phyloP scores from a whole-genome alignment of 306 rosid genomes.

The Cercis canadensis region DNA sequence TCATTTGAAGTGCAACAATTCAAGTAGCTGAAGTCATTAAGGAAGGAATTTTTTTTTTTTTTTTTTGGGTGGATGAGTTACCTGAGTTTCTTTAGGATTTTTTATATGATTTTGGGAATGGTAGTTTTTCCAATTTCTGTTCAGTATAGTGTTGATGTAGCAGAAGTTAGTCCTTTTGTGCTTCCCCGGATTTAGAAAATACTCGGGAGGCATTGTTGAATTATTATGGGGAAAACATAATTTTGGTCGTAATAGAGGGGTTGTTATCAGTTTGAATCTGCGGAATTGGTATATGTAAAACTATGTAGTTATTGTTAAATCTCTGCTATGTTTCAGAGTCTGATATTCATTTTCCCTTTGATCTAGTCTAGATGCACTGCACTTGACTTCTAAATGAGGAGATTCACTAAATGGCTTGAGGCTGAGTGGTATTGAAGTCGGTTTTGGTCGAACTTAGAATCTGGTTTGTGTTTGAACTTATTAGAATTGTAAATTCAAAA shows the following conservation, averaged over 20 bases:
- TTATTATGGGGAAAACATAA: conserved; percentile 11
- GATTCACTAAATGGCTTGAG: no score
- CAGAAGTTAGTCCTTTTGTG: conserved; percentile 34
- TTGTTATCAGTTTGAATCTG: conserved; percentile 27
- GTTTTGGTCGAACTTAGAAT: no score
- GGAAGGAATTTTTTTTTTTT: conserved; percentile 33
- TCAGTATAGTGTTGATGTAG: conserved; percentile 39
- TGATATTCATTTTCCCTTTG: background rate
- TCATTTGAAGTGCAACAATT: conserved; percentile 36
- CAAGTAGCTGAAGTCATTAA: conserved; percentile 41
- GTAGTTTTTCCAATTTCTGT: conserved; percentile 29
- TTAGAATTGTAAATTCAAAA: no score
- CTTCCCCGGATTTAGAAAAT: conserved; percentile 42
- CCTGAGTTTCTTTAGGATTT: conserved; percentile 39
- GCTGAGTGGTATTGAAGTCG: no score
- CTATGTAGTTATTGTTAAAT: conserved; percentile 15
- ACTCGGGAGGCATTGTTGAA: conserved; percentile 28
- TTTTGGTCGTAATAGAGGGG: conserved; percentile 28
- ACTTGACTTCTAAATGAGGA: no score
- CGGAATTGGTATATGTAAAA: conserved; percentile 36
- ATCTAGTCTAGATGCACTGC: no score
- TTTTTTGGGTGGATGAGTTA: conserved; percentile 37
- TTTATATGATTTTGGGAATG: conserved; percentile 44
- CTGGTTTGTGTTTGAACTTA: no score
- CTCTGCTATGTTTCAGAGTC: background rate